phyloP scores from a whole-genome alignment of 345 rosid species.

The Gossypium arboreum region DNA sequence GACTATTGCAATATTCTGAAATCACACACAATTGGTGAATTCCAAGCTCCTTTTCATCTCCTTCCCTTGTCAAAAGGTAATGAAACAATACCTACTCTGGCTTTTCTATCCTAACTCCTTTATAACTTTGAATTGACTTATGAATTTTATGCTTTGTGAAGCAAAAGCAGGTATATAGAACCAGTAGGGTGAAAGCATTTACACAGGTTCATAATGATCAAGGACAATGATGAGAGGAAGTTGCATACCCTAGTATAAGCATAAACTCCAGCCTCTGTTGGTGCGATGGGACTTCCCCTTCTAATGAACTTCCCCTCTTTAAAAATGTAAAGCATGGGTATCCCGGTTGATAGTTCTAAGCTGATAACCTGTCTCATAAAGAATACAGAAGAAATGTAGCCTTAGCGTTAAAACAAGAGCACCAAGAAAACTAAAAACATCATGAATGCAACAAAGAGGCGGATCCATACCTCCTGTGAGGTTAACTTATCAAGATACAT shows the following conservation, averaged over 20 bases:
- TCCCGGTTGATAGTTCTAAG: constrained; percentile 84
- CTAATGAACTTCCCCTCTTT: constrained; percentile 80
- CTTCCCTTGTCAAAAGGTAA: not conserved
- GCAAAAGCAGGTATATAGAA: not conserved
- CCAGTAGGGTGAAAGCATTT: not conserved
- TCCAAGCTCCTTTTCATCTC: not conserved
- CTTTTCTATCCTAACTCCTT: not conserved
- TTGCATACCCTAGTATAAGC: constrained; percentile 78
- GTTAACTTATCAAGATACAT: constrained; percentile 97
- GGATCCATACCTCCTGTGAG: constrained; percentile 76
- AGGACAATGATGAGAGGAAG: constrained; percentile 5
- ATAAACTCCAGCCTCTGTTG: constrained; percentile 90
- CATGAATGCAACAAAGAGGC: not conserved
- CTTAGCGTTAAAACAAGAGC: not conserved
- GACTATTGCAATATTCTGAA: not conserved
- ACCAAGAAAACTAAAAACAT: not conserved
- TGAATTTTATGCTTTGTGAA: not conserved
- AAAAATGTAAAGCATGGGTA: constrained; percentile 90
- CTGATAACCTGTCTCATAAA: constrained; percentile 54
- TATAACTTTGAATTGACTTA: not conserved
- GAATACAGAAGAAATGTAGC: not conserved
- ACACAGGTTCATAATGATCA: constrained; percentile 5
- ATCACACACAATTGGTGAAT: not conserved
- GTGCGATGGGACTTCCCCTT: constrained; percentile 87
- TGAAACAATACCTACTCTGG: not conserved